Conservation (phyloP, 208 protist species). For the Crithidia expoeki region DNA sequence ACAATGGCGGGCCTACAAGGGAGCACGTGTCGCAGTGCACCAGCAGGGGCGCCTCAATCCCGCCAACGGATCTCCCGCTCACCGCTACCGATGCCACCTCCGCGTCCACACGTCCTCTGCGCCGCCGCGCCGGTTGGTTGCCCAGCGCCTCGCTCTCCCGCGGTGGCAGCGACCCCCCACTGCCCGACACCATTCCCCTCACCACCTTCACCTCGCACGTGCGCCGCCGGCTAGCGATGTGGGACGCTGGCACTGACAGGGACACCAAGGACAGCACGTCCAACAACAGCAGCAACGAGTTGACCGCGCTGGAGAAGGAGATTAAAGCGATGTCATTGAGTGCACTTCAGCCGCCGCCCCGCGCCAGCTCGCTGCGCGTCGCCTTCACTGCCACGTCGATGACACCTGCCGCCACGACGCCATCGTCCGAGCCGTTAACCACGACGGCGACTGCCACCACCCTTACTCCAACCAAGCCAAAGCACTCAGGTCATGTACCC, state of each 20-base stretch:
- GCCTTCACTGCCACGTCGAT: not conserved
- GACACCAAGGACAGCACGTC: not conserved
- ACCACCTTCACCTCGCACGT: conserved; percentile 14
- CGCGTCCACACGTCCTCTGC: too few relatives aligned
- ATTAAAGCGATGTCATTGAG: not conserved
- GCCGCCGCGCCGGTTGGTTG: not conserved
- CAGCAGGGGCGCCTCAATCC: not conserved
- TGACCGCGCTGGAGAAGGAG: too few relatives aligned
- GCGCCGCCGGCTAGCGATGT: conserved; percentile 9
- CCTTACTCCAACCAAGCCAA: too few relatives aligned
- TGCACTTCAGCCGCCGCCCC: not conserved
- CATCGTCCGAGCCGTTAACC: too few relatives aligned
- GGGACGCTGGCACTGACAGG: not conserved
- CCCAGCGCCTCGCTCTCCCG: not conserved
- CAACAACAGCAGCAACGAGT: too few relatives aligned
- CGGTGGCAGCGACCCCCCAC: not conserved
- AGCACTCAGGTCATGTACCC: too few relatives aligned
- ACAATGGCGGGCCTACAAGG: not conserved
- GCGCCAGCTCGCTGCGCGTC: not conserved
- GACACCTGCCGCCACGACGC: too few relatives aligned
- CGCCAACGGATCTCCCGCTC: not conserved
- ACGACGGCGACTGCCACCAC: too few relatives aligned
- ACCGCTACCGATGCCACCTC: not conserved
- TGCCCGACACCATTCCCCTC: not conserved
- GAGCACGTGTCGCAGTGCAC: not conserved